Evolutionary conservation across 2,329 filamentous ascomycete species (phyloP).

Genomic region (Sarocladium oryzae): DNA sequence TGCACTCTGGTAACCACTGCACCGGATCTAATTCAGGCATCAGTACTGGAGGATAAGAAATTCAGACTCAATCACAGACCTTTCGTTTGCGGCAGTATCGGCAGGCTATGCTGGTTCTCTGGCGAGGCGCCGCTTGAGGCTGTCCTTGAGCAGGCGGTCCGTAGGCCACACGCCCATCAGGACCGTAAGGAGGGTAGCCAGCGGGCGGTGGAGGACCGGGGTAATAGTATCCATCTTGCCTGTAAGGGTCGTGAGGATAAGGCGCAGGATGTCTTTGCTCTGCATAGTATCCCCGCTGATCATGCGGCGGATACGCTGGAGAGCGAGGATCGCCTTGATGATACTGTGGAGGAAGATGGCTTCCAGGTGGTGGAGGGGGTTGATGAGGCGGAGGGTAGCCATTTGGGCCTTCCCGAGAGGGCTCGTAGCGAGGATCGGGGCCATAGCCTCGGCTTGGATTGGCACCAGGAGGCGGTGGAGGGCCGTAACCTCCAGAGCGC

Average conservation of each 20-base stretch:
- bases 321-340: conserved; percentile 27
- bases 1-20: conserved; percentile 53
- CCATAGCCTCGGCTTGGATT: conserved; percentile 25
- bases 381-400: conserved; percentile 35
- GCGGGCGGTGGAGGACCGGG: conserved; percentile 25
- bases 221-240: conserved; percentile 27
- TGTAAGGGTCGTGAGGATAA: conserved; percentile 28
- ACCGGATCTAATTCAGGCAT: conserved; percentile 42
- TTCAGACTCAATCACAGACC: conserved; percentile 27
- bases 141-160: conserved; percentile 26
- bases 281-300: conserved; percentile 33
- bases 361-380: conserved; percentile 1
- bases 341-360: conserved; percentile 31
- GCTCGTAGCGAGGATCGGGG: conserved; percentile 30
- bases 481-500: conserved; percentile 27
- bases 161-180: conserved; percentile 22
- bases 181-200: conserved; percentile 8
- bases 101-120: conserved; percentile 54
- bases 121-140: conserved; percentile 47
- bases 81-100: conserved; percentile 56
- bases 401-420: conserved; percentile 37
- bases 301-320: conserved; percentile 31
- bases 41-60: not conserved
- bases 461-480: conserved; percentile 19
- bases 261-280: conserved; percentile 23